Evolutionary conservation across 2,329 filamentous ascomycete genomes (phyloP), one percentile per base, ranked within the genome.

Genomic region (Magnaporthiopsis rhizophila): DNA sequence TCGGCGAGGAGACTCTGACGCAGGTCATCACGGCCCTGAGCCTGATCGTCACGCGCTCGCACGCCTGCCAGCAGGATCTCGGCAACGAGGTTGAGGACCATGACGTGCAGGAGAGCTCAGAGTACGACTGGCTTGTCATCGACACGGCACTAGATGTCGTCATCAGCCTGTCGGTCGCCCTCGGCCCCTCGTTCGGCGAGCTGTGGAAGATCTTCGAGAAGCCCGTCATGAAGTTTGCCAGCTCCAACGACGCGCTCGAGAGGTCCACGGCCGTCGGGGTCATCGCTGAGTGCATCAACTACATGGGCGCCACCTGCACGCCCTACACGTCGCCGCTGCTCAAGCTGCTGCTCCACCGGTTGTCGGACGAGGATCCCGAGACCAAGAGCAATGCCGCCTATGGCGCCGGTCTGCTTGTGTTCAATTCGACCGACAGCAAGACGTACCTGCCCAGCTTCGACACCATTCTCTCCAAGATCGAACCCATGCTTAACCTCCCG

Each of bases 161-260:
- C 62, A 91, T 92, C 62, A 92, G 91, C 53, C 85, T 98, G 57
- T 88, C 93, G 26, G 86, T 87, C 60, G 92, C 92, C 38, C 86
- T 98, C 18, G 95, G 95, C 56, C 76, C 84, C 28, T 86, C 88
- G 69, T 98, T 97, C 72, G 83, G 84, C 64, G 89, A 97, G 80
- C 82, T 97, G 67, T 98, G 92, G 92, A 96, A 96, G 82, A 88
- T 96, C 71, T 97, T 97, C 69, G 91, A 97, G 81, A 94, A 95
- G 83, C 90, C 90, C 53, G 84, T 98, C 70, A 81, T 97, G 74
- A 94, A 91, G 79, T 95, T 92, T 71, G 89, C 92, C 63, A 90
- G 89, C 74, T 94, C 92, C 67, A 89, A 89, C 69, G 93, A 97
- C 77, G 83, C 89, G 61, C 87, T 92, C 53, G 94, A 98, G 81